Percentiles rank a stretch among this genome's conserved stretches.
Evolutionary conservation across 805 yeast species (phyloP).

Genomic region (Candida chilensis): DNA sequence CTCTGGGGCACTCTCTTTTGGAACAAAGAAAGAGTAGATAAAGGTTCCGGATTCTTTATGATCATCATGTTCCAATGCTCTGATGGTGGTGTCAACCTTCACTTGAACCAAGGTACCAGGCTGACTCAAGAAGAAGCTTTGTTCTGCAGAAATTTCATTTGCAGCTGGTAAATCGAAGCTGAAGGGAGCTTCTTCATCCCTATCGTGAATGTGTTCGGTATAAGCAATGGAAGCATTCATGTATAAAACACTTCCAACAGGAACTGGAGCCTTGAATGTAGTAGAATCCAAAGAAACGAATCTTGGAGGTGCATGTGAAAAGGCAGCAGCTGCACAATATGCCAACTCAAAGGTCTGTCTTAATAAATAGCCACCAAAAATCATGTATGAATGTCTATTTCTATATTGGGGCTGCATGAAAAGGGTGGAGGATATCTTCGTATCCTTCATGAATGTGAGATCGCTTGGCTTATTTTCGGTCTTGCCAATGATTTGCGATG

Average conservation of each 20-base stretch:
- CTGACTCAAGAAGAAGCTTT: conserved; percentile 51
- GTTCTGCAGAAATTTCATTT: conserved; percentile 40
- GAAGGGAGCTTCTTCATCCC: conserved; percentile 15
- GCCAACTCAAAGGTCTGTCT: conserved; percentile 93
- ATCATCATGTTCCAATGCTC: conserved; percentile 51
- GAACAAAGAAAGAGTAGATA: conserved; percentile 83
- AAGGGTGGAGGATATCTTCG: conserved; percentile 63
- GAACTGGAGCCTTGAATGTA: conserved; percentile 89
- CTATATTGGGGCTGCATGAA: conserved; percentile 97
- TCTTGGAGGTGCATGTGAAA: conserved; percentile 77
- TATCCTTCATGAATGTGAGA: conserved; percentile 60
- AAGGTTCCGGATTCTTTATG: conserved; percentile 77
- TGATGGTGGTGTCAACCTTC: conserved; percentile 75
- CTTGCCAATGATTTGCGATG: conserved; percentile 21
- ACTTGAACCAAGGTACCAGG: conserved; percentile 91
- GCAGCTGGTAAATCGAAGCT: conserved; percentile 47
- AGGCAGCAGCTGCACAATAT: conserved; percentile 86
- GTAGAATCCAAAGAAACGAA: conserved; percentile 87
- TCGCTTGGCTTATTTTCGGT: conserved; percentile 33
- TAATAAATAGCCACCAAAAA: conserved; percentile 89
- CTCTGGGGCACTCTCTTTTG: conserved; percentile 36
- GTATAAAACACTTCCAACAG: conserved; percentile 84
- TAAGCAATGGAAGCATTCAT: conserved; percentile 79
- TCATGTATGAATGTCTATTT: conserved; percentile 89
- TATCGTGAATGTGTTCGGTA: conserved; percentile 66